Conservation (phyloP, 805 yeast species). For the Zygotorulaspora danielsina region DNA sequence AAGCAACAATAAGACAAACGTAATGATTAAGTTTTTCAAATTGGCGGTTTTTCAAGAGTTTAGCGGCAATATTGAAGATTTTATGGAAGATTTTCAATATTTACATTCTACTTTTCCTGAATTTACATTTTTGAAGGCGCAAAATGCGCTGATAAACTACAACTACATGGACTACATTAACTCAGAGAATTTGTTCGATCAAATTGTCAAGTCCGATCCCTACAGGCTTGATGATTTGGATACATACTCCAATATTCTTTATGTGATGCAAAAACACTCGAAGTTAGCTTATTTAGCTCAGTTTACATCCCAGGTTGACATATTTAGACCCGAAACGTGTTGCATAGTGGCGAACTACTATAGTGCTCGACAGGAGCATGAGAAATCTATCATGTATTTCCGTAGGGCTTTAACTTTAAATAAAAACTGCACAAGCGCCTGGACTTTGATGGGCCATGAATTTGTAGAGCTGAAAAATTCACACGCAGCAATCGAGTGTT, state of each 20-base stretch:
- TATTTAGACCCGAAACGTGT: slow-evolving; percentile 89
- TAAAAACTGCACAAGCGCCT: slow-evolving; percentile 77
- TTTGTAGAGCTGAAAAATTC: slow-evolving; percentile 93
- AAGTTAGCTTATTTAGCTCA: slow-evolving; percentile 86
- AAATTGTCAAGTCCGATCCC: slow-evolving; percentile 70
- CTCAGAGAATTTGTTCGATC: slow-evolving; percentile 77
- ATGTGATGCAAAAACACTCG: slow-evolving; percentile 85
- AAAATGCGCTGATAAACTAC: slow-evolving; percentile 75
- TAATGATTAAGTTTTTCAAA: slow-evolving; percentile 56
- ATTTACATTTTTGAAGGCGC: slow-evolving; percentile 70
- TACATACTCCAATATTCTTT: slow-evolving; percentile 87
- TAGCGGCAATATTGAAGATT: slow-evolving; percentile 58
- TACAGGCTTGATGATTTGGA: slow-evolving; percentile 87
- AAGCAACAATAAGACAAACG: slow-evolving; percentile 14
- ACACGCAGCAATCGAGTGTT: slow-evolving; percentile 95
- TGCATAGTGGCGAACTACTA: slow-evolving; percentile 92
- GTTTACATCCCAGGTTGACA: slow-evolving; percentile 73
- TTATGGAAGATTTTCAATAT: slow-evolving; percentile 47
- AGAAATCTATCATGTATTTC: slow-evolving; percentile 88
- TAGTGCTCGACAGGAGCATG: slow-evolving; percentile 88
- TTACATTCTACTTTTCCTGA: slow-evolving; percentile 60
- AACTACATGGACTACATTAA: slow-evolving; percentile 80
- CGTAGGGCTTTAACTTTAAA: slow-evolving; percentile 82
- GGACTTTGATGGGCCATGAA: slow-evolving; percentile 99
- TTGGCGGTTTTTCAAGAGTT: slow-evolving; percentile 72